Percentiles rank a stretch among this genome's conserved stretches.
These are phyloP conservation scores for Dissophora ornata DNA, from an alignment of 192 early-diverging fungal genomes.

Conservation along the genomic window DNA sequence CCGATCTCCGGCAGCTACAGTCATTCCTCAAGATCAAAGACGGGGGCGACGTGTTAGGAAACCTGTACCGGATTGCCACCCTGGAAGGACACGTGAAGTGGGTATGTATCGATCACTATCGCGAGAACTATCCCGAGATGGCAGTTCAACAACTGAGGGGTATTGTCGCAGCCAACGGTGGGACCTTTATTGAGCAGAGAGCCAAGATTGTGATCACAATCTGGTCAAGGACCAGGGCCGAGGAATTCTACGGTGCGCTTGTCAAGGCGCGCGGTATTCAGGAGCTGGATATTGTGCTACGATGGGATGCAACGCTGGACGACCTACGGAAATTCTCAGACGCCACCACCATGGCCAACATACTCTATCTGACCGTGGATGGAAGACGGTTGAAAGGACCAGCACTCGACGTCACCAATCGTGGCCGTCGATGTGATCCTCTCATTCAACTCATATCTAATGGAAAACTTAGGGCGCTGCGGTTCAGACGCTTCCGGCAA, in stretches of 20 bases:
- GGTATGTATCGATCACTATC: constrained; percentile 18
- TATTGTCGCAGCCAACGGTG: not conserved
- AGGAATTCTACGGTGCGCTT: constrained; percentile 11
- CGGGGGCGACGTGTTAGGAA: not conserved
- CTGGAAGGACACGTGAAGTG: constrained; percentile 4
- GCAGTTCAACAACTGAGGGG: not conserved
- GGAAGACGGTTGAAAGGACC: not conserved
- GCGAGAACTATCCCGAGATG: not conserved
- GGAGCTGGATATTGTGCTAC: not conserved
- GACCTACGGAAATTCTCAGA: not conserved
- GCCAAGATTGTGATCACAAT: constrained; percentile 5
- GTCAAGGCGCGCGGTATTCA: not conserved
- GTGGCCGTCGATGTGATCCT: not conserved
- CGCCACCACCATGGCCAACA: not conserved
- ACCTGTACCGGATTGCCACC: constrained; percentile 5
- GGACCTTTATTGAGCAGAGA: not conserved
- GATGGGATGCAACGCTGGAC: constrained; percentile 3
- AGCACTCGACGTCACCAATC: not conserved
- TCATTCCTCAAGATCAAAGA: constrained; percentile 2
- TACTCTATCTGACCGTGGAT: not conserved
- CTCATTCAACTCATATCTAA: not conserved
- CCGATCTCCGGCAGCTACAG: constrained; percentile 2
- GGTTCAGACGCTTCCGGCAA: too few relatives aligned
- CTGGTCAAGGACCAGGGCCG: not conserved
- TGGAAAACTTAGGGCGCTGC: too few relatives aligned